phyloP scores from a whole-genome alignment of 129 eudicot species.

The Chrysanthemum lavandulifolium region DNA sequence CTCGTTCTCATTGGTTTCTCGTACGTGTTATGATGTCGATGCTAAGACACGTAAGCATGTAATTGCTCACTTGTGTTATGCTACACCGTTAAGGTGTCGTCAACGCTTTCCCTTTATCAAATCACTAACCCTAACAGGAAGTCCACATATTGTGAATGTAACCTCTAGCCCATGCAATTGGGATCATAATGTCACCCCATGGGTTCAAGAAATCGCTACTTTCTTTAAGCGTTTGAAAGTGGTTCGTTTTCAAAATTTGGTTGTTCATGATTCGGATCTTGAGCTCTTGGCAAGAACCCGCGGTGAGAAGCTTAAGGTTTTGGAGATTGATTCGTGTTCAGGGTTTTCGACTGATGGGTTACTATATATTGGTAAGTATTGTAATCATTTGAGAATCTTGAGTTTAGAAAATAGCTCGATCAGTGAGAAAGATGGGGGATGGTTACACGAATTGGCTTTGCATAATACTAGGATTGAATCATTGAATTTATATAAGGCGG shows the following conservation, averaged over 20 bases:
- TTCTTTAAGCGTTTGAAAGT: background rate
- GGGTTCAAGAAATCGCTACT: background rate
- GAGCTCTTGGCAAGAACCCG: background rate
- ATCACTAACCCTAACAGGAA: background rate
- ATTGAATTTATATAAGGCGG: background rate
- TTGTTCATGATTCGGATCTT: background rate
- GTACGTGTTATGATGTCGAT: background rate
- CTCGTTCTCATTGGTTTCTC: background rate
- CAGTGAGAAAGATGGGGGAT: background rate
- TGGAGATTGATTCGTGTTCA: background rate
- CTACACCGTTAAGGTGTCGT: background rate
- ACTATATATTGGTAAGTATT: background rate
- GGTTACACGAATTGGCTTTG: background rate
- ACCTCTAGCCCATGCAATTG: background rate
- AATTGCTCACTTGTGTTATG: background rate
- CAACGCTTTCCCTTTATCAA: background rate
- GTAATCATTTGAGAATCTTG: background rate
- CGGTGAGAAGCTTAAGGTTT: background rate
- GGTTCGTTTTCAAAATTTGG: background rate
- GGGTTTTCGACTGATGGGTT: background rate
- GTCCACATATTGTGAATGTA: too few relatives aligned
- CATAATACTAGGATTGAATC: background rate
- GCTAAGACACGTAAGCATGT: conserved; percentile 1
- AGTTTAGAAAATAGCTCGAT: background rate
- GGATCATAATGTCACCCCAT: background rate